Base-by-base conservation (phyloP, 1,284 basidiomycete genomes). In the Boletus sp. region DNA sequence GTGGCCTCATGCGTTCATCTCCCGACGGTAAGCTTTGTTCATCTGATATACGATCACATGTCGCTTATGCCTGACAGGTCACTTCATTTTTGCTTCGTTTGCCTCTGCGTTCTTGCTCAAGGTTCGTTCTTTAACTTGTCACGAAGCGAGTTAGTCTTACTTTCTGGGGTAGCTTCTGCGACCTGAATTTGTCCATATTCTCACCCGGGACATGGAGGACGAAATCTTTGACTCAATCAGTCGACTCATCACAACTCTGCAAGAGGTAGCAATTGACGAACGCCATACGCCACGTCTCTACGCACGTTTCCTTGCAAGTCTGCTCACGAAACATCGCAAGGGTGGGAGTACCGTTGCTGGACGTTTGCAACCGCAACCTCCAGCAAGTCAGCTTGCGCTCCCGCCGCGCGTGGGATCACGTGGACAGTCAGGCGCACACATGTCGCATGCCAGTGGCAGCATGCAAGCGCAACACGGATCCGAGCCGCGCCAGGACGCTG, bases 1-100 rank as follows among this genome's bases (percentile, higher is more conserved):
- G 83, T 46, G 90, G 89, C 11, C 91, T 91, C 71, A 87, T 95
- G 84, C 84, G 89, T 47, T 94, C 86, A 68, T 85, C 93, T 0
- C 90, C 93, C 0, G 93, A 95, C 71, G 90, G 90, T 83, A 73
- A 59, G 78, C 62, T 31, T 25, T 31, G 23, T 19, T 37, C 40
- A 21, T 16, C 23, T 33, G 4, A 4, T 6, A 25, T 21, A 3
- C 2, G 2, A 17, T 33, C 19, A 2, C 47, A 7, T 13, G 33
- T 52, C 46, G n/a, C 48, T 56, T 56, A 62, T 59, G n/a, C 27
- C 4, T 27, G 14, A 7, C 55, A 89, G 87, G 88, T 11, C 88
- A 94, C 71, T 94, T 95, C 68, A 82, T 95, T 46, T 93, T 93
- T 69, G 84, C 90, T 2, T 85, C 91, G 2, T 95, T 95, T 70